phyloP scores from a whole-genome alignment of 2,329 filamentous ascomycete genomes.

The Pseudofabraea citricarpa region DNA sequence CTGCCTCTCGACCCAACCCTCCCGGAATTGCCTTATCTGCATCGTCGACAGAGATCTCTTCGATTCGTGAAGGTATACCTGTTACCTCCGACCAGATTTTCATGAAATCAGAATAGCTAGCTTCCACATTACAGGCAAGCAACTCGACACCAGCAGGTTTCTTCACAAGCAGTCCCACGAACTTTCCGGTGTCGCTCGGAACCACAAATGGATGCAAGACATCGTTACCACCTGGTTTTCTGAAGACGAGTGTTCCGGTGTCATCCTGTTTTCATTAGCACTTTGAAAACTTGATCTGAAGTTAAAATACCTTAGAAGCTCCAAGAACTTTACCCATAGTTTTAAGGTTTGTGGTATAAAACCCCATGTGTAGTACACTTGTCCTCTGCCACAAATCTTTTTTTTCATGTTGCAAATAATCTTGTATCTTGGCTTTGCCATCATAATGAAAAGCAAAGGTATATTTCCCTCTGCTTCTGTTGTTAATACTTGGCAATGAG shows the following conservation, averaged over 20 bases:
- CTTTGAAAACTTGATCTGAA: too few species aligned
- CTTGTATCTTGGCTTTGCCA: constrained; percentile 26
- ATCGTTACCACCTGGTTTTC: constrained; percentile 7
- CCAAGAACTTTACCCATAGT: constrained; percentile 4
- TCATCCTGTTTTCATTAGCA: too few species aligned
- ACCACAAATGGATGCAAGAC: constrained; percentile 22
- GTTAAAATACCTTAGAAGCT: constrained; percentile 1
- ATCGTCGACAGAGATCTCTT: constrained; percentile 12
- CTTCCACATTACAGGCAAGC: constrained; percentile 15
- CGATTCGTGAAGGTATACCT: constrained; percentile 8
- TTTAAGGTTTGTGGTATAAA: constrained; percentile 29
- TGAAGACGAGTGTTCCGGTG: constrained; percentile 9
- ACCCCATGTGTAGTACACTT: constrained; percentile 30
- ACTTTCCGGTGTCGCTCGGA: constrained; percentile 25
- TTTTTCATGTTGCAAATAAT: constrained; percentile 23
- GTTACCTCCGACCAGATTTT: constrained; percentile 15
- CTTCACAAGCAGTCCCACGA: constrained; percentile 22
- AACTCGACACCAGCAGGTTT: constrained; percentile 14
- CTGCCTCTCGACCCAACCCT: constrained; percentile 27
- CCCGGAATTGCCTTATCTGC: constrained; percentile 25
- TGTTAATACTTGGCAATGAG: constrained; percentile 23
- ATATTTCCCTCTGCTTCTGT: constrained; percentile 33
- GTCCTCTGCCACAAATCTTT: constrained; percentile 25
- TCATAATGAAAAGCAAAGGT: constrained; percentile 33
- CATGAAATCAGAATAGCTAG: constrained; percentile 11